Evolutionary conservation across 306 rosid genomes (phyloP).

Genomic region (Corylus heterophylla): DNA sequence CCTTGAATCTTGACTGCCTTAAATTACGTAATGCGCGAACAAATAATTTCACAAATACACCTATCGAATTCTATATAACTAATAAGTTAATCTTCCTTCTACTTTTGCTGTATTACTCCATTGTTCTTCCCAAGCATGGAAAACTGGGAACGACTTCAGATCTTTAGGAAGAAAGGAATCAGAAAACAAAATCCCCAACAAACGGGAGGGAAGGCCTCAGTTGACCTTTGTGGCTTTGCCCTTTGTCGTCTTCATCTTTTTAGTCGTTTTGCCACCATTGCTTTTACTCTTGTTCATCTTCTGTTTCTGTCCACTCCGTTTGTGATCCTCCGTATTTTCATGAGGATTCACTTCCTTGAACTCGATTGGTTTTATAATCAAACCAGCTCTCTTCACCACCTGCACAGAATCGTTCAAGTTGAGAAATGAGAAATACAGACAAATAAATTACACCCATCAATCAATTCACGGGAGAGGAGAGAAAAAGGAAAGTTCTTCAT

Average conservation of each 20-base stretch:
- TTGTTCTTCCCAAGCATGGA: conserved; percentile 13
- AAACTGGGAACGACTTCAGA: conserved; percentile 26
- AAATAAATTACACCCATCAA: neutral
- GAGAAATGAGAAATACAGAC: neutral
- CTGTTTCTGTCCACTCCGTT: conserved; percentile 45
- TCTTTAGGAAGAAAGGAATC: neutral
- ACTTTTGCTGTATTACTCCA: neutral
- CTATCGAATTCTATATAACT: neutral
- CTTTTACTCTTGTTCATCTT: conserved; percentile 39
- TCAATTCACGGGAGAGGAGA: neutral
- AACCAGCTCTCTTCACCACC: conserved; percentile 87
- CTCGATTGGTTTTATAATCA: conserved; percentile 71
- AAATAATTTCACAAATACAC: neutral
- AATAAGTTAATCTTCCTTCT: neutral
- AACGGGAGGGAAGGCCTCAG: neutral
- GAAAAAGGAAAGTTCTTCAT: neutral
- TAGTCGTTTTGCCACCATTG: conserved; percentile 32
- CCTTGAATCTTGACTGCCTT: neutral
- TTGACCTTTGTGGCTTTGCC: conserved; percentile 13
- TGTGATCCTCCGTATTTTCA: conserved; percentile 42
- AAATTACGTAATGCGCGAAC: neutral
- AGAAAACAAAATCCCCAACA: neutral
- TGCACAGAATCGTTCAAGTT: conserved; percentile 33
- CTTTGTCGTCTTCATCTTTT: conserved; percentile 35
- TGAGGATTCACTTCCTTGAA: conserved; percentile 70